Percentiles rank a stretch among this genome's conserved stretches.
Conservation (phyloP, 164 flowering plant genomes). For the Stephania yunnanensis region DNA sequence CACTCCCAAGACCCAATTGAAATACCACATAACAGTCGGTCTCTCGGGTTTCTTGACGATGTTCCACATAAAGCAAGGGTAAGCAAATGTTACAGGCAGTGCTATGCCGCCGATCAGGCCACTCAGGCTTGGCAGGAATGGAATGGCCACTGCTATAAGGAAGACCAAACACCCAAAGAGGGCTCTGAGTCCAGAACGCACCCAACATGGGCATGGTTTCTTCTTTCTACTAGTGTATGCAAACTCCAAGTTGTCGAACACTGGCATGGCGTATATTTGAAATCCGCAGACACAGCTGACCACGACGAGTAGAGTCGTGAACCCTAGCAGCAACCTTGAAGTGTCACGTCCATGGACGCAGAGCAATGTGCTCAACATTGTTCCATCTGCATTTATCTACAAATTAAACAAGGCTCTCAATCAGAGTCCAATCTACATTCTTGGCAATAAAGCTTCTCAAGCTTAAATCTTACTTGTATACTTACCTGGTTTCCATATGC, state of each 20-base stretch:
- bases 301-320: slow-evolving; percentile 36
- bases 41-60: slow-evolving; percentile 50
- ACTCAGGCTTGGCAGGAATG: slow-evolving; percentile 48
- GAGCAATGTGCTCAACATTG: slow-evolving; percentile 48
- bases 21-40: slow-evolving; percentile 38
- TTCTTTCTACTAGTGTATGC: slow-evolving; percentile 35
- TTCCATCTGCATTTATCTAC: slow-evolving; percentile 62
- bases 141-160: slow-evolving; percentile 57
- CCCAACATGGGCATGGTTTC: slow-evolving; percentile 46
- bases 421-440: neutral
- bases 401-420: neutral
- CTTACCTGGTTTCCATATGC: slow-evolving; percentile 61
- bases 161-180: slow-evolving; percentile 45
- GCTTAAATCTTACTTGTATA: too few species aligned
- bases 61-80: slow-evolving; percentile 91
- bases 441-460: too few species aligned
- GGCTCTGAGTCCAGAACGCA: slow-evolving; percentile 32
- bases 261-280: slow-evolving; percentile 70
- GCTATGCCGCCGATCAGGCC: slow-evolving; percentile 61
- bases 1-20: slow-evolving; percentile 52
- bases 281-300: slow-evolving; percentile 44
- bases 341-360: slow-evolving; percentile 44
- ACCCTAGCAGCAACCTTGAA: slow-evolving; percentile 36
- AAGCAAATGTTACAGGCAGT: slow-evolving; percentile 63
- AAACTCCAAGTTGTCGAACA: slow-evolving; percentile 59